Conservation (phyloP, 2,329 filamentous ascomycete species). For the Colletotrichum chrysophilum region DNA sequence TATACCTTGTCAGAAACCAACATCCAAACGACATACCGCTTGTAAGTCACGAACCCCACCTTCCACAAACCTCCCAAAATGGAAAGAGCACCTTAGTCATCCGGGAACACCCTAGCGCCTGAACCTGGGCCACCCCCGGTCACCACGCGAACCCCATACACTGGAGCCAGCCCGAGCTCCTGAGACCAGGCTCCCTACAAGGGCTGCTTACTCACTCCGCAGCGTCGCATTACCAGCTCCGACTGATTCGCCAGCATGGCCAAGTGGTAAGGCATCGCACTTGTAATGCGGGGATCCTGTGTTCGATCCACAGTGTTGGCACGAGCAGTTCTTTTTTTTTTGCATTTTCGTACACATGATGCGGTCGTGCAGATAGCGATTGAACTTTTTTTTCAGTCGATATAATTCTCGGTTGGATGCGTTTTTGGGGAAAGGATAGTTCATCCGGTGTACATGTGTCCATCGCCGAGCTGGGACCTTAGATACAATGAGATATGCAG, state of each 20-base stretch:
- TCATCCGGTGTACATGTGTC: neutral
- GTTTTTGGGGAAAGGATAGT: neutral
- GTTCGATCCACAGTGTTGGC: conserved; percentile 15
- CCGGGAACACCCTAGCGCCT: neutral
- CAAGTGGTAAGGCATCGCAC: conserved; percentile 17
- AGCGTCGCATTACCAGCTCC: neutral
- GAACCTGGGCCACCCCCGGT: neutral
- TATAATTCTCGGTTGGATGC: neutral
- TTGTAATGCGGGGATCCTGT: conserved; percentile 17
- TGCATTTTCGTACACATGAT: neutral
- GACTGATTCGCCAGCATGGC: conserved; percentile 13
- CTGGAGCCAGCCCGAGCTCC: neutral
- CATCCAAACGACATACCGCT: neutral
- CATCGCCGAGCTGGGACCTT: neutral
- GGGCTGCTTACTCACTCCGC: neutral
- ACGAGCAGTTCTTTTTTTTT: neutral
- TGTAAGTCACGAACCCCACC: neutral
- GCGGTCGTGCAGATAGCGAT: neutral
- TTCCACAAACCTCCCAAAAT: neutral
- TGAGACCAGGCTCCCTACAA: neutral
- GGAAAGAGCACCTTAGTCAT: neutral
- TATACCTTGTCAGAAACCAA: neutral
- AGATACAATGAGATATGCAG: neutral
- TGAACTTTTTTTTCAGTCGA: neutral
- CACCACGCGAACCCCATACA: neutral